These are phyloP conservation scores for Exophiala spinifera DNA, from an alignment of 2,329 filamentous ascomycete genomes.

Conservation along the genomic window DNA sequence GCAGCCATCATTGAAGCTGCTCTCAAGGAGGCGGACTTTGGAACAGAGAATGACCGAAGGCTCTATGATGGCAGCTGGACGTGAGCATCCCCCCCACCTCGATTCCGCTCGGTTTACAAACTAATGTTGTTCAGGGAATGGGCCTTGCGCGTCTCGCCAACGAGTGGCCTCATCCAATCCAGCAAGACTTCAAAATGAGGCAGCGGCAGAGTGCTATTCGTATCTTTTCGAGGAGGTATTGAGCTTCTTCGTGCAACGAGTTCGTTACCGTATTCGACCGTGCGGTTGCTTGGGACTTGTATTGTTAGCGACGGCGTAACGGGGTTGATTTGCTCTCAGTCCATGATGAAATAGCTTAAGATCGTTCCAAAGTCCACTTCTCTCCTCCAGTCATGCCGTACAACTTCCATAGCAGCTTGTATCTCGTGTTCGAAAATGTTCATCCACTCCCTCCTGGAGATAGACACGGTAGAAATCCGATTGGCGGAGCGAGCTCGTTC, in stretches of 20 bases:
- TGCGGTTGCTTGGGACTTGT: not conserved
- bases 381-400: not conserved
- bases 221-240: not conserved
- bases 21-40: conserved; percentile 73
- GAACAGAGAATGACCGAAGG: conserved; percentile 62
- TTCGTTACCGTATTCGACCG: not conserved
- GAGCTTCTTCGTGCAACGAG: not conserved
- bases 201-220: not conserved
- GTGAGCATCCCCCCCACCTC: conserved; percentile 53
- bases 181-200: not conserved
- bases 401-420: not conserved
- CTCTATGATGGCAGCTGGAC: conserved; percentile 99
- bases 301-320: conserved; percentile 9
- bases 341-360: not conserved
- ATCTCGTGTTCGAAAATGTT: too few species aligned
- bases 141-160: conserved; percentile 48
- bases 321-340: not conserved
- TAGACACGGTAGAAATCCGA: not conserved
- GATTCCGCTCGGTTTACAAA: too few species aligned
- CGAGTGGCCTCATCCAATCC: conserved; percentile 42
- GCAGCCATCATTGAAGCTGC: conserved; percentile 88
- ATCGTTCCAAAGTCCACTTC: not conserved
- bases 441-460: too few species aligned
- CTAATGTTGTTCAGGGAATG: conserved; percentile 39
- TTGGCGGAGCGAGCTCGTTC: not conserved